A percentile compares a stretch with the other conserved stretches of the same genome.
These are phyloP conservation scores for Alternaria angustiovoidea DNA, from an alignment of 2,329 filamentous ascomycete species.

Conservation along the genomic window DNA sequence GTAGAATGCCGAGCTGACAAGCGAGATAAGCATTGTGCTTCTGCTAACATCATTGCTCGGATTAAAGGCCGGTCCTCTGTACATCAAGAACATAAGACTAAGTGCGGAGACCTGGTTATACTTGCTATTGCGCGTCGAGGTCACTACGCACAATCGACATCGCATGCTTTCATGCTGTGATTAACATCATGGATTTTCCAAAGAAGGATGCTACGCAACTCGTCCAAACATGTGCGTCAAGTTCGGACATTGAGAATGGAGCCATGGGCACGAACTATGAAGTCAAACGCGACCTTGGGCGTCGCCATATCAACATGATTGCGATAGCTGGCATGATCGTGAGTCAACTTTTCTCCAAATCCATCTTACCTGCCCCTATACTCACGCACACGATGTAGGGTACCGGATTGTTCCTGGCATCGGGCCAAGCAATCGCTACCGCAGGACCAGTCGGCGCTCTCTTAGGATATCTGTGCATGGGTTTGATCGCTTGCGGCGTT, in stretches of 20 bases:
- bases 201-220: conserved; percentile 2
- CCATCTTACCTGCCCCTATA: neutral
- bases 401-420: conserved; percentile 64
- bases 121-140: neutral
- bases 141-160: neutral
- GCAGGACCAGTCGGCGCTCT: conserved; percentile 63
- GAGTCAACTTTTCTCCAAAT: neutral
- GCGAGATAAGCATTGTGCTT: conserved; percentile 5
- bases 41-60: neutral
- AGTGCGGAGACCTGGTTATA: neutral
- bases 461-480: conserved; percentile 61
- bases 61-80: neutral
- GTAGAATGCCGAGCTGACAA: neutral
- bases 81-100: neutral
- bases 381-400: conserved; percentile 17
- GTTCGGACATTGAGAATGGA: conserved; percentile 3
- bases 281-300: conserved; percentile 15
- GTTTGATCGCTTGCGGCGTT: conserved; percentile 59
- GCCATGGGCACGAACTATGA: neutral
- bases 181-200: conserved; percentile 2
- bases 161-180: neutral
- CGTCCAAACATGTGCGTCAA: conserved; percentile 2
- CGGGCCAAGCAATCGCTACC: conserved; percentile 61
- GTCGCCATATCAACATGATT: conserved; percentile 24
- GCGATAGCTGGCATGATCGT: conserved; percentile 22